These are phyloP conservation scores for Aspergillus kassunensis DNA, from an alignment of 495 filamentous ascomycete genomes.

Conservation along the genomic window DNA sequence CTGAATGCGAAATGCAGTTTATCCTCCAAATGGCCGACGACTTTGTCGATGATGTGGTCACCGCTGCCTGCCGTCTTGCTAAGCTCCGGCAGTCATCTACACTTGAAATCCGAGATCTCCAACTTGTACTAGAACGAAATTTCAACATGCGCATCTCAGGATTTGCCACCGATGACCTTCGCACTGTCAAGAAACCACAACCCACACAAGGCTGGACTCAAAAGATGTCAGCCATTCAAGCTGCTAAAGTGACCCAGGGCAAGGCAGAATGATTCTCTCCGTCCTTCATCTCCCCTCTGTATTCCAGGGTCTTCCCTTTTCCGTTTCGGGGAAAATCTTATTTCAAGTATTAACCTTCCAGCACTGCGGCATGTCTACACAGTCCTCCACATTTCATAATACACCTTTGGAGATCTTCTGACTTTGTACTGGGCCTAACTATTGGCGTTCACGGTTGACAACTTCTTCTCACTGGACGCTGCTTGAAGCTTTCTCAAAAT, in stretches of 20 bases:
- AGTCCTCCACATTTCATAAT: not conserved
- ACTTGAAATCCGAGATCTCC: slow-evolving; percentile 89
- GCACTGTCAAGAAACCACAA: slow-evolving; percentile 87
- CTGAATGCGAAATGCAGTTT: slow-evolving; percentile 46
- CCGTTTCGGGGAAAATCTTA: not conserved
- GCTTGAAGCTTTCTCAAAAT: not conserved
- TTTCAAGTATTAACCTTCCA: not conserved
- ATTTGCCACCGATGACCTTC: slow-evolving; percentile 87
- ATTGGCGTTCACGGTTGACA: not conserved
- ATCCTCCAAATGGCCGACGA: slow-evolving; percentile 88
- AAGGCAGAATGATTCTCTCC: slow-evolving; percentile 33
- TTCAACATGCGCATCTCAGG: slow-evolving; percentile 98
- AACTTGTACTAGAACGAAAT: slow-evolving; percentile 90
- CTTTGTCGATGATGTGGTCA: slow-evolving; percentile 88
- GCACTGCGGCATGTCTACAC: not conserved
- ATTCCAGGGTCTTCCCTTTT: not conserved
- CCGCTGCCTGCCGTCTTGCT: slow-evolving; percentile 80
- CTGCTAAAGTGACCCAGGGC: slow-evolving; percentile 67
- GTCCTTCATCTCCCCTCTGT: not conserved
- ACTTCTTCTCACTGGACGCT: not conserved
- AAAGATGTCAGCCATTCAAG: slow-evolving; percentile 94
- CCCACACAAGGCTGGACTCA: slow-evolving; percentile 82
- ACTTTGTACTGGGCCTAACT: not conserved
- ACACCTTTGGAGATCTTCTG: not conserved
- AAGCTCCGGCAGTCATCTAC: slow-evolving; percentile 85